A percentile compares a stretch with the other conserved stretches of the same genome.
Evolutionary conservation across 352 stramenopile species (phyloP).

Genomic region (Pythium rishiriense): DNA sequence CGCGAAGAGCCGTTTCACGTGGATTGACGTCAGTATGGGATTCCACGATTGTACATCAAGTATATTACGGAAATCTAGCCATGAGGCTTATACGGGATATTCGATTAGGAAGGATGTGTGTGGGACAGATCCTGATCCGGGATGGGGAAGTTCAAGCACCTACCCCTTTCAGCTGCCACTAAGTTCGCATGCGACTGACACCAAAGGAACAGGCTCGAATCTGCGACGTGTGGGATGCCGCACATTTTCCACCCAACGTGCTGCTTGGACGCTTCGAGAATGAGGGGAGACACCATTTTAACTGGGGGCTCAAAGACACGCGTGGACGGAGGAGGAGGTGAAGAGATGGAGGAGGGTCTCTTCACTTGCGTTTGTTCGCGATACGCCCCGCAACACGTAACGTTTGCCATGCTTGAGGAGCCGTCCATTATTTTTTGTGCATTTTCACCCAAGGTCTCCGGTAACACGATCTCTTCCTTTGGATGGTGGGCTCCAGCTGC

Average conservation of each 20-base stretch:
- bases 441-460: no score
- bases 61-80: not conserved
- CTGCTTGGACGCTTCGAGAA: not conserved
- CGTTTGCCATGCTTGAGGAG: no score
- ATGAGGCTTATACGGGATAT: not conserved
- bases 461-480: no score
- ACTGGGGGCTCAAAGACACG: not conserved
- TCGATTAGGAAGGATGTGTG: not conserved
- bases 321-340: no score
- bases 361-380: conserved; percentile 26
- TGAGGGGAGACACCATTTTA: not conserved
- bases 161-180: conserved; percentile 10
- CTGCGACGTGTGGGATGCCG: not conserved
- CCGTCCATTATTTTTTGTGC: no score
- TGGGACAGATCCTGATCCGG: conserved; percentile 6
- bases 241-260: not conserved
- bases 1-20: conserved; percentile 6
- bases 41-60: not conserved
- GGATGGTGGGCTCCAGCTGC: no score
- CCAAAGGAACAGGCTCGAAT: not conserved
- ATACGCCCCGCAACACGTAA: not conserved
- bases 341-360: no score
- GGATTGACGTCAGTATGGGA: not conserved
- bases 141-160: conserved; percentile 20
- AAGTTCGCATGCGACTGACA: conserved; percentile 19